Base-by-base conservation (phyloP, 225 moss, liverwort and hornwort species). In the Antitrichia curtipendula region DNA sequence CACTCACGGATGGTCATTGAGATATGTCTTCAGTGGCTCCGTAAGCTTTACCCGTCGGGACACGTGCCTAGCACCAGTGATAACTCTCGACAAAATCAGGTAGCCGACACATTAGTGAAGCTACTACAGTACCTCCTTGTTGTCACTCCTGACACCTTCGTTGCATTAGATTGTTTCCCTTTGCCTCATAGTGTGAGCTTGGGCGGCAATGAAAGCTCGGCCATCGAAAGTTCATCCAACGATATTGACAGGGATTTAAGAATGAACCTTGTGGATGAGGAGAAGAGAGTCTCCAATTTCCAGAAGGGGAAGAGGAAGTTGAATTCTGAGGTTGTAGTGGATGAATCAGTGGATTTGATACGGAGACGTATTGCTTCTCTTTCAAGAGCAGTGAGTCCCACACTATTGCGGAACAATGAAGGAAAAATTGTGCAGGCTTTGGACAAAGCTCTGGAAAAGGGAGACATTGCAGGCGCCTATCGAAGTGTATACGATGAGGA, bases 161-260 rank as follows among this genome's bases (percentile, higher is more conserved):
- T 96, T 90, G 95, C 94, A 38, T 88, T 99, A 86, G 99, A 99
- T 91, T 99, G 97, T 89, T 99, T 99, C 78, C 99, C 99, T 83
- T 95, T 99, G 89, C 97, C 96, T 49, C 87, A 86, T n/a, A 93
- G 91, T 88, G 94, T 97, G 80, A 94, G 94, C 82, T 90, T 91
- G 82, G 88, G 91, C 64, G 90, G 93, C 82, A 90, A 78, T 57
- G 86, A 38, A 79, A 81, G 62, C 86, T 75, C 89, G 36, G 76
- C 83, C 84, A 72, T 84, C 38, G 90, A 90, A 85, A 89, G 87
- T 78, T n/a, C 76, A 80, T 86, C 91, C 91, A 90, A 88, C 41
- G 92, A 86, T 54, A 82, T 91, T 83, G 90, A 83, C 73, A 95
- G 90, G 85, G 90, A 90, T 84, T 75, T 88, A 74, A 80, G 89